A percentile compares a stretch with the other conserved stretches of the same genome.
These are phyloP conservation scores for Nadsonia starkeyi-henricii DNA, from an alignment of 1,139 yeast genomes.

Conservation along the genomic window DNA sequence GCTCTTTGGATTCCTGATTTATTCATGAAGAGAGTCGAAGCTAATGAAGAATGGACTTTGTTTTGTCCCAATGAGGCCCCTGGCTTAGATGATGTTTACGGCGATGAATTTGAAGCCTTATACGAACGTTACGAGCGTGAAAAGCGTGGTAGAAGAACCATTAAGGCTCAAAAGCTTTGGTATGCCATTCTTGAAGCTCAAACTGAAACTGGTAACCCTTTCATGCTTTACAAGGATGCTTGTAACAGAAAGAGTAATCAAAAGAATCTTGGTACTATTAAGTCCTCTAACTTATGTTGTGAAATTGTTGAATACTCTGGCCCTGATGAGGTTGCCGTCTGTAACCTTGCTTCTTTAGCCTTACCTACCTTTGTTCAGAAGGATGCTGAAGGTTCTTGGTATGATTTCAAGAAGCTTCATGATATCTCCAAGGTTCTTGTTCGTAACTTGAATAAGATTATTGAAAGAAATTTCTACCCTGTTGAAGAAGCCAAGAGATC, in stretches of 20 bases:
- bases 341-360: constrained; percentile 80
- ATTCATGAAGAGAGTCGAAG: constrained; percentile 79
- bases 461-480: constrained; percentile 72
- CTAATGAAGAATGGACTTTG: constrained; percentile 66
- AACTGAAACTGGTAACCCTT: constrained; percentile 88
- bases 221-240: constrained; percentile 81
- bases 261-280: constrained; percentile 74
- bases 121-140: constrained; percentile 61
- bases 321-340: constrained; percentile 82
- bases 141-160: constrained; percentile 54
- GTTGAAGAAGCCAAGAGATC: constrained; percentile 54
- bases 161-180: constrained; percentile 84
- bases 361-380: constrained; percentile 50
- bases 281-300: constrained; percentile 80
- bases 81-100: constrained; percentile 65
- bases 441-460: constrained; percentile 59
- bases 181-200: constrained; percentile 76
- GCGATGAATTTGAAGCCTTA: constrained; percentile 63
- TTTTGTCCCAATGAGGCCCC: constrained; percentile 85
- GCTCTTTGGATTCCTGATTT: constrained; percentile 89
- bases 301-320: constrained; percentile 82
- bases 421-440: constrained; percentile 60
- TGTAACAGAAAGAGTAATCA: constrained; percentile 76
- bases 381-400: constrained; percentile 38
- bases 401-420: constrained; percentile 60